phyloP scores from a whole-genome alignment of 371 early-diverging fungal species.

The Saksenaea oblongispora region DNA sequence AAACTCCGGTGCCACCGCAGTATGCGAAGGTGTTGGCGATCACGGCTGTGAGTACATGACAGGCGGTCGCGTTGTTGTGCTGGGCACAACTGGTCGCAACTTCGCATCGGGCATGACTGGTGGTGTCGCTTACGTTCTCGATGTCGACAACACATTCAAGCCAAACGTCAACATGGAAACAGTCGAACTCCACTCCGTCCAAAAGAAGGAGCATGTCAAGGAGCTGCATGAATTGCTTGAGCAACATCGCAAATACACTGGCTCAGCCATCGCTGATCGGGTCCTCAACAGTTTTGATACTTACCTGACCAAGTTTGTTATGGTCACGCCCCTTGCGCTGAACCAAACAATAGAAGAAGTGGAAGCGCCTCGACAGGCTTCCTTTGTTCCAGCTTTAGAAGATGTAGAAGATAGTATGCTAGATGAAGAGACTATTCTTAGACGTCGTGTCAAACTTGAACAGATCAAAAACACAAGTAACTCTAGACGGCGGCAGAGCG shows the following conservation, averaged over 20 bases:
- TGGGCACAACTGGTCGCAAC: conserved; percentile 90
- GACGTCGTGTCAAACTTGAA: conserved; percentile 53
- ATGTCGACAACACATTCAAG: conserved; percentile 59
- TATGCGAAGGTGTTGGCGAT: conserved; percentile 95
- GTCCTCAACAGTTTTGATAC: conserved; percentile 38
- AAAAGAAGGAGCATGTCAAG: conserved; percentile 62
- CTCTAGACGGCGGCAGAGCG: background rate
- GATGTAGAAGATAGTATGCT: conserved; percentile 81
- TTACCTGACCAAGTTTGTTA: conserved; percentile 67
- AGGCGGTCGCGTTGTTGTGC: conserved; percentile 84
- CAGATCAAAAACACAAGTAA: background rate
- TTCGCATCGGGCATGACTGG: conserved; percentile 96
- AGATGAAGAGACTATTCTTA: conserved; percentile 61
- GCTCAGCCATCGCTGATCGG: conserved; percentile 53
- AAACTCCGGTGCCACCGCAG: conserved; percentile 92
- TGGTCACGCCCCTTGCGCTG: conserved; percentile 78
- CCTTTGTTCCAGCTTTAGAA: conserved; percentile 39
- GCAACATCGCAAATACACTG: conserved; percentile 70
- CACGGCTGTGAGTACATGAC: conserved; percentile 99
- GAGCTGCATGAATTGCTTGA: conserved; percentile 65
- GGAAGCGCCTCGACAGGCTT: background rate
- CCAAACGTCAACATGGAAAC: conserved; percentile 62
- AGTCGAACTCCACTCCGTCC: conserved; percentile 58
- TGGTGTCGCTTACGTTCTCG: conserved; percentile 89
- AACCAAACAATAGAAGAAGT: background rate